Percentiles rank a stretch among this genome's conserved stretches.
phyloP scores from a whole-genome alignment of 208 protist species.

The Porcisia hertigi region DNA sequence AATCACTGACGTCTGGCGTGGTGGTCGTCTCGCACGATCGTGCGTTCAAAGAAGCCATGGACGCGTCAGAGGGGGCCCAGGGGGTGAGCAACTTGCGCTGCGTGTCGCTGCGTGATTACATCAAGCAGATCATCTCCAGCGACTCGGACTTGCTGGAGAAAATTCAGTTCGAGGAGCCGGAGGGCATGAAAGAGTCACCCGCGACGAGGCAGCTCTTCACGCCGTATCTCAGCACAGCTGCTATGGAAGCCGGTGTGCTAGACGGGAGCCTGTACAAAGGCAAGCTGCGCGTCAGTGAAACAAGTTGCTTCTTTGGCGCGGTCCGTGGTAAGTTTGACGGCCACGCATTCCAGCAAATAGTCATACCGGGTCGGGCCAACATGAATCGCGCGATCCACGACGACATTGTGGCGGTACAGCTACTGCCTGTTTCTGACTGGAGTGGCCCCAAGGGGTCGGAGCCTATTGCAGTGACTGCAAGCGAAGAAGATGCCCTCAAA shows the following conservation, averaged over 20 bases:
- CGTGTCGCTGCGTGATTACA: conserved; percentile 61
- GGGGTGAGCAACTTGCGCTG: conserved; percentile 57
- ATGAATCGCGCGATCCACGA: conserved; percentile 91
- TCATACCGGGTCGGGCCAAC: conserved; percentile 76
- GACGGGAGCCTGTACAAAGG: conserved; percentile 73
- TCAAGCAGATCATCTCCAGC: conserved; percentile 40
- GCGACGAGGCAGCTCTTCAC: conserved; percentile 54
- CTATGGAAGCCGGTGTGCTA: conserved; percentile 56
- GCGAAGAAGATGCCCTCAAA: conserved; percentile 63
- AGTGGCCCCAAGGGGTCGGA: conserved; percentile 15
- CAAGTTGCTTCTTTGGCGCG: conserved; percentile 88
- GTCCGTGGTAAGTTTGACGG: conserved; percentile 85
- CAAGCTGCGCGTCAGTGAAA: conserved; percentile 78
- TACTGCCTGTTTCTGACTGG: conserved; percentile 65
- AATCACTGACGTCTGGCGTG: conserved; percentile 24
- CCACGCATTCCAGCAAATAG: conserved; percentile 69
- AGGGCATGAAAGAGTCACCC: conserved; percentile 68
- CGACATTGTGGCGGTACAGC: conserved; percentile 78
- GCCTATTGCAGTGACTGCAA: conserved; percentile 31
- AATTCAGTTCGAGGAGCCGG: conserved; percentile 70
- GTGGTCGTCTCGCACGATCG: conserved; percentile 77
- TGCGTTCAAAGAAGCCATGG: conserved; percentile 44
- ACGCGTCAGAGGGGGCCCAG: conserved; percentile 30
- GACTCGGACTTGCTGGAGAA: conserved; percentile 85
- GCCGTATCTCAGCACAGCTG: conserved; percentile 42